Conservation (phyloP, 371 early-diverging fungal genomes). For the Mucor piriformis region DNA sequence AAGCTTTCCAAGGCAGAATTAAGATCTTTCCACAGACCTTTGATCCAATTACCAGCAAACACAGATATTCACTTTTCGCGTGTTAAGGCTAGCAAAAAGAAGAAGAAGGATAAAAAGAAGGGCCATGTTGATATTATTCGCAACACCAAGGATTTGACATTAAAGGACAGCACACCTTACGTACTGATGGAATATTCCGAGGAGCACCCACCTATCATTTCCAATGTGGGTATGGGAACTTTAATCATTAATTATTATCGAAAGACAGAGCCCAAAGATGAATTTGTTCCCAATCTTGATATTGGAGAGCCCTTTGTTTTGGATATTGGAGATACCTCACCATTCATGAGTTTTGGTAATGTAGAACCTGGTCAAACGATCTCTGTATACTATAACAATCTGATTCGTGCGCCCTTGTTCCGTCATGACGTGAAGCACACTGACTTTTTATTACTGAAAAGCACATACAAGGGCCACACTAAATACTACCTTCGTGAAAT, state of each 20-base stretch:
- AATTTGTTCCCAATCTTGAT: constrained; percentile 73
- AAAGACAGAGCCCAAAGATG: constrained; percentile 87
- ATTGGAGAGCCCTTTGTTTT: constrained; percentile 88
- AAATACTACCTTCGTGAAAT: constrained; percentile 88
- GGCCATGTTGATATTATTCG: constrained; percentile 79
- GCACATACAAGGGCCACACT: constrained; percentile 72
- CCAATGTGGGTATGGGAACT: constrained; percentile 98
- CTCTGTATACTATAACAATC: constrained; percentile 91
- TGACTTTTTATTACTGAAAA: constrained; percentile 87
- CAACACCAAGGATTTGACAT: constrained; percentile 86
- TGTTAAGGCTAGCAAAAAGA: constrained; percentile 72
- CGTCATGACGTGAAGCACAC: constrained; percentile 74
- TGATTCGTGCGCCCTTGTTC: constrained; percentile 97
- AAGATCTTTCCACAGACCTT: constrained; percentile 94
- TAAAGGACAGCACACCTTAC: constrained; percentile 87
- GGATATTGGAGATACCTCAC: constrained; percentile 95
- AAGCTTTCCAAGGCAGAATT: constrained; percentile 87
- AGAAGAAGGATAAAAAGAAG: constrained; percentile 76
- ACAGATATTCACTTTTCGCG: constrained; percentile 69
- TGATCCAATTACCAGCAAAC: constrained; percentile 65
- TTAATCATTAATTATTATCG: constrained; percentile 97
- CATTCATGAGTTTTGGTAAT: constrained; percentile 97
- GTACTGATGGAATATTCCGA: constrained; percentile 97
- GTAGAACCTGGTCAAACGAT: constrained; percentile 92
- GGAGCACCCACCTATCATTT: constrained; percentile 97